Base-by-base conservation (phyloP, 805 yeast genomes). In the Yarrowia yakushimensis region DNA sequence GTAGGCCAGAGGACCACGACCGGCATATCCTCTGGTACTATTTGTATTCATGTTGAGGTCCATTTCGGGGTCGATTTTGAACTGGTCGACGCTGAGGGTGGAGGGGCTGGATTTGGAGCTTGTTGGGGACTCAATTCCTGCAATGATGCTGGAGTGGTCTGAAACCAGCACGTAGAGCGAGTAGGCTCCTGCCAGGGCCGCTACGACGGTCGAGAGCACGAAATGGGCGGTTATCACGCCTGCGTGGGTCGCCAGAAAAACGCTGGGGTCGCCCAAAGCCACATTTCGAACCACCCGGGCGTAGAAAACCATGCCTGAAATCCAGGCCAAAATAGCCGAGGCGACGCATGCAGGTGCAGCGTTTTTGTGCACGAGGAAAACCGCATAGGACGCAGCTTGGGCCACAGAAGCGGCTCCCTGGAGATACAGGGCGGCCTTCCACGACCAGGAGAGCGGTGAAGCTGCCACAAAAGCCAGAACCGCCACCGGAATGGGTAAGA, bases 391-490 rank as follows among this genome's bases (percentile, higher is more conserved):
- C n/a, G 28, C 30, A 3, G 61, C 39, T 27, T 39, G 61, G 22
- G 15, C 37, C 6, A 41, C 23, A 3, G 61, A 28, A 7, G 39
- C 48, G 10, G 37, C 48, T 15, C 48, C 48, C 34, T 39, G 48
- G 12, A 55, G 46, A 10, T 55, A 55, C 12, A 55, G 48, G n/a
- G 39, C 48, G 0, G 37, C 31, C 15, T 30, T 5, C 61, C 61
- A 55, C 1, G 28, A 9, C 1, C 48, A 39, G 11, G 61, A 4
- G n/a, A 55, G 30, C 0, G 36, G 30, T 6, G 48, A 15, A 2
- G 61, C 61, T 0, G 30, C 18, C 15, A 55, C 30, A 11, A 55
- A 41, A 2, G 48, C 61, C 39, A 55, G 48, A 18, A 55, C 61
- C 8, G 48, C 61, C 30, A 55, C 46, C 4, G 61, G 61, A 9